Percentiles rank a stretch among this genome's conserved stretches.
Evolutionary conservation across 139 green algal genomes (phyloP).

Genomic region (Chlamydomonas sphaeroides): DNA sequence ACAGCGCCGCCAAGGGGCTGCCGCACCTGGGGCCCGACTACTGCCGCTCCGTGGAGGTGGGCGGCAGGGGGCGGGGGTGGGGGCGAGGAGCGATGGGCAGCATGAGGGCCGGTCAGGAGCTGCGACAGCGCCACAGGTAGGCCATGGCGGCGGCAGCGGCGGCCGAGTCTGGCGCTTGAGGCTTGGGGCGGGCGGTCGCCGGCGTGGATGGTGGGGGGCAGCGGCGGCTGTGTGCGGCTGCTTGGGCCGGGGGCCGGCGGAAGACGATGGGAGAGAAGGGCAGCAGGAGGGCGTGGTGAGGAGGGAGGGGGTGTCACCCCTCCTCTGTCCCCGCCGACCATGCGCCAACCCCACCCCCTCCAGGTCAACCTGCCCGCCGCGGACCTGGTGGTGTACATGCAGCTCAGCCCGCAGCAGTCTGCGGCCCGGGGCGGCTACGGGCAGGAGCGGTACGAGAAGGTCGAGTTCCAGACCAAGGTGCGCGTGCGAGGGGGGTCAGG

Average conservation of each 20-base stretch:
- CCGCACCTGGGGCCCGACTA: slow-evolving; percentile 29
- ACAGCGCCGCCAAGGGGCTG: slow-evolving; percentile 87
- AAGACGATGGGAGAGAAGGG: neutral
- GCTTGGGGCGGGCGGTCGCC: no score
- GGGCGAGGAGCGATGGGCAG: neutral
- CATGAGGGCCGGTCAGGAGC: neutral
- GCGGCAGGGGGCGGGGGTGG: slow-evolving; percentile 49
- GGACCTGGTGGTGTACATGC: slow-evolving; percentile 88
- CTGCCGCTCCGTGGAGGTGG: slow-evolving; percentile 66
- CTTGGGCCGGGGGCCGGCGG: no score
- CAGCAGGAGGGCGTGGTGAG: neutral
- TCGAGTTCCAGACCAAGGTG: slow-evolving; percentile 74
- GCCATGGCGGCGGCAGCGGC: no score
- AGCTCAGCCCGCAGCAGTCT: slow-evolving; percentile 68
- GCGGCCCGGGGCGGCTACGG: slow-evolving; percentile 83
- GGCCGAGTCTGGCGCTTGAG: no score
- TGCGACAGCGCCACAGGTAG: neutral
- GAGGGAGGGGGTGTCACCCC: no score
- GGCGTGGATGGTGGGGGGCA: no score
- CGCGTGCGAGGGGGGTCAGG: no score
- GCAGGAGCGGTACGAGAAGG: slow-evolving; percentile 89
- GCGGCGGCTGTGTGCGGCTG: no score
- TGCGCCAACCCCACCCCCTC: neutral
- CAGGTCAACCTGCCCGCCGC: slow-evolving; percentile 83
- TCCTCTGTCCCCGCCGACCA: neutral